Base-by-base conservation (phyloP, 495 filamentous ascomycete species). In the Aspergillus affinis region DNA sequence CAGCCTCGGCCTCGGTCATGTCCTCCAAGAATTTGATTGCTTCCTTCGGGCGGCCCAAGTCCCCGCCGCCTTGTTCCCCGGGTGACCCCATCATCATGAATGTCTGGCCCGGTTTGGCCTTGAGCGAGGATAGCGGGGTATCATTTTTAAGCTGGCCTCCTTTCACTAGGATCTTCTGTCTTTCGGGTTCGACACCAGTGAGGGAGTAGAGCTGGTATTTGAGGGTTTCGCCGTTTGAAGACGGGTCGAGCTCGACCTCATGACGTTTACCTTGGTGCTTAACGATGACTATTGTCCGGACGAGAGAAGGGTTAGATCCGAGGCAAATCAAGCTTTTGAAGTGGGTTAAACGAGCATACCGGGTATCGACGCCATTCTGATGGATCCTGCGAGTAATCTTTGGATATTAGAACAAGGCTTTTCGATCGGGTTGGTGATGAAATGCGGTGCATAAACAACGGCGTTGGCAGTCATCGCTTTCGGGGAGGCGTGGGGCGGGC, bases 21-120 rank as follows among this genome's bases (percentile, higher is more conserved):
- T 98, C 94, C 72, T 98, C 94, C 63, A 96, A 71, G 65, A 98
- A 98, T 73, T 88, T 92, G 68, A 92, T 81, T 60, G 81, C 81
- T 72, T 97, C 90, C 64, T 88, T 91, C 8, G 95, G 95, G 23
- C 86, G 82, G 58, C 83, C 82, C 51, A 96, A 78, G 15, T 69
- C 73, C 51, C 68, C 75, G 21, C 75, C 76, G 9, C 76, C 82
- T 46, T 83, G 83, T 29, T 75, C 84, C 23, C 81, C 83, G 2
- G 94, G 90, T 3, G 91, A 96, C 17, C 95, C 94, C 87, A 98
- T 90, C 90, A 98, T 95, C 88, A 95, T 95, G 72, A 98, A 91
- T 6, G 78, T 85, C 68, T 95, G 90, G 51, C 90, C 88, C 8
- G 90, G 81, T 79, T 97, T 97, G 61, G 94, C 83, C 56, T 86